Conservation (phyloP, 1,284 basidiomycete species). For the Fomitopsis betulina region DNA sequence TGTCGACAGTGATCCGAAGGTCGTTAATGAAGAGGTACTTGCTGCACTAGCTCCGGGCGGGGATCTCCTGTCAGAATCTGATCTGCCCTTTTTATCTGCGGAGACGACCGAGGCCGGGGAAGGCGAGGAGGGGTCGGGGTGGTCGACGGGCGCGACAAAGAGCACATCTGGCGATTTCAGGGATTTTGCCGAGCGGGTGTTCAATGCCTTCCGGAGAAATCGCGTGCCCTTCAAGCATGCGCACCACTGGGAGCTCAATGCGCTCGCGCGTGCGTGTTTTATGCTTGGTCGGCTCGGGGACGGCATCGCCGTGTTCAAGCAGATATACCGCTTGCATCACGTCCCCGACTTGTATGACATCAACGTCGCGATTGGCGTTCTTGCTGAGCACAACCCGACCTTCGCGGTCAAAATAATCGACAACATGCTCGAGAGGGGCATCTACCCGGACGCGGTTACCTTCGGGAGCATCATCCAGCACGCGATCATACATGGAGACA, state of each 20-base stretch:
- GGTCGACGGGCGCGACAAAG: neutral
- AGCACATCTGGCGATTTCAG: conserved; percentile 27
- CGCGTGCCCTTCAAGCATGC: conserved; percentile 45
- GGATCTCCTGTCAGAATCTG: neutral
- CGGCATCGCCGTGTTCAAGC: conserved; percentile 44
- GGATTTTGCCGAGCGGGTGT: conserved; percentile 42
- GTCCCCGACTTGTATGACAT: conserved; percentile 58
- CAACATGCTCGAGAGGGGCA: conserved; percentile 42
- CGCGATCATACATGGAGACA: conserved; percentile 42
- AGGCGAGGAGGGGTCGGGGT: conserved; percentile 3
- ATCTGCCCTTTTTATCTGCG: neutral
- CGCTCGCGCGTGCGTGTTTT: conserved; percentile 58
- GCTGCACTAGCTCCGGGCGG: neutral
- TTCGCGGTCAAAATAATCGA: conserved; percentile 42
- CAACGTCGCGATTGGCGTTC: conserved; percentile 53
- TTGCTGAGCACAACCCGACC: conserved; percentile 46
- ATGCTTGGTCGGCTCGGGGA: conserved; percentile 45
- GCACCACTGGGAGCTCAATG: conserved; percentile 48
- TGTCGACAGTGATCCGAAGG: neutral
- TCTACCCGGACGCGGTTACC: conserved; percentile 46
- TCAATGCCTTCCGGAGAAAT: conserved; percentile 36
- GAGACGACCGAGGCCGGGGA: neutral
- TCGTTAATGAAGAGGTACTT: neutral
- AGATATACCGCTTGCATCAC: conserved; percentile 43
- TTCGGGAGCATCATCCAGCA: conserved; percentile 59